phyloP scores from a whole-genome alignment of 768 basidiomycete genomes.

The Gymnopilus junonius region DNA sequence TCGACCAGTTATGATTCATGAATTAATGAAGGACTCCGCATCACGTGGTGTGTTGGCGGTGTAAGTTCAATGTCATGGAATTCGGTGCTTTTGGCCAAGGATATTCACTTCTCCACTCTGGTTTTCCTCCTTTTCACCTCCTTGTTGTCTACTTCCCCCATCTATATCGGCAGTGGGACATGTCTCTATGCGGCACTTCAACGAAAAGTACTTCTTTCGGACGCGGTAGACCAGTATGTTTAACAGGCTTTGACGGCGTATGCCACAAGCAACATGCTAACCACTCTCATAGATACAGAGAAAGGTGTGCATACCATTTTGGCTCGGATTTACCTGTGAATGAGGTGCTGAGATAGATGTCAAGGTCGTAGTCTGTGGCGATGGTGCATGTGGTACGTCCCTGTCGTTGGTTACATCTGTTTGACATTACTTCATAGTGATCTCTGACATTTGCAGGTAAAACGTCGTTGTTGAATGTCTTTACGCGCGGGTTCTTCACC shows the following conservation, averaged over 20 bases:
- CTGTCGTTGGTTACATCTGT: slow-evolving; percentile 10
- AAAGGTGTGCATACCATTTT: slow-evolving; percentile 37
- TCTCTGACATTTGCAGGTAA: slow-evolving; percentile 55
- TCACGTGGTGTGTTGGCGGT: slow-evolving; percentile 17
- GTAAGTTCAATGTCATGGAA: background rate
- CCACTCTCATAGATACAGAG: slow-evolving; percentile 43
- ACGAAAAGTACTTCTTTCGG: slow-evolving; percentile 58
- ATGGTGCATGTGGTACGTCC: slow-evolving; percentile 88
- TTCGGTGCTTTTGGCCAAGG: background rate
- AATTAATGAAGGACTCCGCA: slow-evolving; percentile 1
- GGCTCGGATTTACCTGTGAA: background rate
- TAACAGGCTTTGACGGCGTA: background rate
- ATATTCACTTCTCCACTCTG: slow-evolving; percentile 11
- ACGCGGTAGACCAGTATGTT: slow-evolving; percentile 53
- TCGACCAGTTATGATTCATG: background rate
- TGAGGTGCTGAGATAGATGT: slow-evolving; percentile 11
- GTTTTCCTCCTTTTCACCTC: slow-evolving; percentile 7
- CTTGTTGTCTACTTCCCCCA: slow-evolving; percentile 4
- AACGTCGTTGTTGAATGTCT: slow-evolving; percentile 87
- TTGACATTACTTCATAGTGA: slow-evolving; percentile 15
- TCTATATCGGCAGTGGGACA: slow-evolving; percentile 7
- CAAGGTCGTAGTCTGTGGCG: slow-evolving; percentile 88
- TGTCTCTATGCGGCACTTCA: slow-evolving; percentile 64
- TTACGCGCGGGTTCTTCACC: slow-evolving; percentile 91
- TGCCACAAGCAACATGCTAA: background rate